Conservation (phyloP, 1,284 basidiomycete genomes). For the Xanthoconium separans region DNA sequence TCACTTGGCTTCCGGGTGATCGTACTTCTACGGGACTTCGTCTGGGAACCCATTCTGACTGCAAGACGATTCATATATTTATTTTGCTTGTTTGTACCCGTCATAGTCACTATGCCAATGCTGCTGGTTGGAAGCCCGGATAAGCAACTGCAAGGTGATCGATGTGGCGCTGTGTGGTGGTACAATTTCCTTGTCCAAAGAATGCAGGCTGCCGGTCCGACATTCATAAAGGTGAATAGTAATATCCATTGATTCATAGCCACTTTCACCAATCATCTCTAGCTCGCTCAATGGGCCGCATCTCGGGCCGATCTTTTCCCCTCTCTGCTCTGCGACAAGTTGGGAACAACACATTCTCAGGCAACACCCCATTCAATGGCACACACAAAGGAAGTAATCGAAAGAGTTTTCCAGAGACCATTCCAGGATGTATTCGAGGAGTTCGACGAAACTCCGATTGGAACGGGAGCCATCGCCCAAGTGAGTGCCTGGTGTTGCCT, state of each 20-base stretch:
- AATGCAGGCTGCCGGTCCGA: conserved; percentile 96
- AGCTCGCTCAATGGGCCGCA: conserved; percentile 98
- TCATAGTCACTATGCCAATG: conserved; percentile 85
- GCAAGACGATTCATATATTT: conserved; percentile 84
- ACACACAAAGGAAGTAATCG: conserved; percentile 84
- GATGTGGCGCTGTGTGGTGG: conserved; percentile 94
- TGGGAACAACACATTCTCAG: conserved; percentile 89
- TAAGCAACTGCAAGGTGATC: conserved; percentile 59
- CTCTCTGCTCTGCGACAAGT: conserved; percentile 80
- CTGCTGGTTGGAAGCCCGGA: conserved; percentile 72
- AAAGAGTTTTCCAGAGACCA: conserved; percentile 77
- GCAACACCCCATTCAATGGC: conserved; percentile 81
- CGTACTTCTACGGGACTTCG: conserved; percentile 46
- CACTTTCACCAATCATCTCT: conserved; percentile 12
- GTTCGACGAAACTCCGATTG: conserved; percentile 87
- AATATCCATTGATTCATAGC: not conserved
- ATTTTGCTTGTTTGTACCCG: conserved; percentile 83
- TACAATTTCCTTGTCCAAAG: conserved; percentile 84
- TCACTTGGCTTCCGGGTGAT: conserved; percentile 46
- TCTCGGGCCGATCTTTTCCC: conserved; percentile 95
- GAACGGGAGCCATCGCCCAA: conserved; percentile 98
- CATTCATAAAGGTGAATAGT: conserved; percentile 86
- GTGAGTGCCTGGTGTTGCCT: conserved; percentile 41
- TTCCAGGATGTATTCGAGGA: conserved; percentile 93
- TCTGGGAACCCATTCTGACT: conserved; percentile 89